Percentiles rank a stretch among this genome's conserved stretches.
Conservation (phyloP, 2,329 filamentous ascomycete species). For the Ustulina deusta region DNA sequence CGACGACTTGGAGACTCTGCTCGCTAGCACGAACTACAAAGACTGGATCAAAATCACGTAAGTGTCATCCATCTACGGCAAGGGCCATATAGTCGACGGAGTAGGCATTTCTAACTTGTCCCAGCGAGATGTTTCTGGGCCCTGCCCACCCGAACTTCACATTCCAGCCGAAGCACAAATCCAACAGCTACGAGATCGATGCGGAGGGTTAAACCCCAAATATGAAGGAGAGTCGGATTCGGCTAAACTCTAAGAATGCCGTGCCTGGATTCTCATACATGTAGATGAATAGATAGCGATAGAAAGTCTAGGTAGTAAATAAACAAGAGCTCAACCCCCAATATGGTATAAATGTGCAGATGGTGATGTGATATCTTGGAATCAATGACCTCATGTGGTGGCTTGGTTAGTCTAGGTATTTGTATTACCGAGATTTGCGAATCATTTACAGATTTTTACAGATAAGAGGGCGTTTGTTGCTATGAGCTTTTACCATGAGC, state of each 20-base stretch:
- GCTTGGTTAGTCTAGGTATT: too few species aligned
- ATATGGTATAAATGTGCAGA: neutral
- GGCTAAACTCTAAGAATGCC: neutral
- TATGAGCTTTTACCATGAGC: too few species aligned
- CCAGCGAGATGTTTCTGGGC: slow-evolving; percentile 96
- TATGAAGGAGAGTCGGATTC: neutral
- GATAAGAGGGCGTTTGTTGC: neutral
- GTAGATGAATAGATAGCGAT: slow-evolving; percentile 2
- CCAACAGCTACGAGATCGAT: slow-evolving; percentile 87
- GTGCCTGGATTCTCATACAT: neutral
- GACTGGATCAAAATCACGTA: slow-evolving; percentile 99
- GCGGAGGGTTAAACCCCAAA: slow-evolving; percentile 69
- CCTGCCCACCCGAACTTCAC: slow-evolving; percentile 90
- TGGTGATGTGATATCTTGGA: neutral
- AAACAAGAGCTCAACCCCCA: neutral
- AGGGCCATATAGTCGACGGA: neutral
- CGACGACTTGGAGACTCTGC: slow-evolving; percentile 92
- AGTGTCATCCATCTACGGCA: slow-evolving; percentile 51
- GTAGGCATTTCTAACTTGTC: slow-evolving; percentile 20
- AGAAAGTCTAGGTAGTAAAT: neutral
- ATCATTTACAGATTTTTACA: neutral
- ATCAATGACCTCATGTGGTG: neutral
- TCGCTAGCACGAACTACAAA: slow-evolving; percentile 90
- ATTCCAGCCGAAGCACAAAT: slow-evolving; percentile 98
- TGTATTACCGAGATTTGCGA: neutral